phyloP scores from a whole-genome alignment of 1,139 yeast species.

The Kodamaea plutei region DNA sequence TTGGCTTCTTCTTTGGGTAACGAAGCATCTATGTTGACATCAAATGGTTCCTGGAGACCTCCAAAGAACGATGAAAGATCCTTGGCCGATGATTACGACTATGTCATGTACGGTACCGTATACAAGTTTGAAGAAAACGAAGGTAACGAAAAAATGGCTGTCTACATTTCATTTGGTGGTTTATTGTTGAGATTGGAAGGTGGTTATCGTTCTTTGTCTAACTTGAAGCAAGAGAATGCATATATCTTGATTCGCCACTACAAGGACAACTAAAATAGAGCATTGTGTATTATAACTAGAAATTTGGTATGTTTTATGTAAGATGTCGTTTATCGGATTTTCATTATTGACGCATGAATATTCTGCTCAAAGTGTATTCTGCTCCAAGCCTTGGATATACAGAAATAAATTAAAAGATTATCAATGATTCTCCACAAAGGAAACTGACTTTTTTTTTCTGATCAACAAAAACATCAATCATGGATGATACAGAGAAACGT shows the following conservation, averaged over 20 bases:
- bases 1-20: conserved; percentile 76
- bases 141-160: conserved; percentile 72
- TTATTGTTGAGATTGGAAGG: conserved; percentile 92
- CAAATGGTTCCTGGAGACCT: conserved; percentile 86
- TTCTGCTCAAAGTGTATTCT: too few relatives aligned
- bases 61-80: conserved; percentile 81
- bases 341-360: too few relatives aligned
- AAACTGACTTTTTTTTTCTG: too few relatives aligned
- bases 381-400: too few relatives aligned
- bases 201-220: conserved; percentile 81
- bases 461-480: too few relatives aligned
- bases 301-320: not conserved
- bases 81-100: conserved; percentile 94
- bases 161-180: conserved; percentile 95
- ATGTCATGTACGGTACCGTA: conserved; percentile 97
- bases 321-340: too few relatives aligned
- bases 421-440: too few relatives aligned
- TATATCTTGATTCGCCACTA: conserved; percentile 82
- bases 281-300: not conserved
- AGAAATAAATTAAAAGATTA: too few relatives aligned
- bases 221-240: conserved; percentile 90
- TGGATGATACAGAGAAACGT: conserved; percentile 24
- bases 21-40: conserved; percentile 48
- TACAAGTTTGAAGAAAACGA: conserved; percentile 91
- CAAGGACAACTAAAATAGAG: conserved; percentile 40